Evolutionary conservation across 805 yeast species (phyloP).

Genomic region (Maudiozyma barnettii): DNA sequence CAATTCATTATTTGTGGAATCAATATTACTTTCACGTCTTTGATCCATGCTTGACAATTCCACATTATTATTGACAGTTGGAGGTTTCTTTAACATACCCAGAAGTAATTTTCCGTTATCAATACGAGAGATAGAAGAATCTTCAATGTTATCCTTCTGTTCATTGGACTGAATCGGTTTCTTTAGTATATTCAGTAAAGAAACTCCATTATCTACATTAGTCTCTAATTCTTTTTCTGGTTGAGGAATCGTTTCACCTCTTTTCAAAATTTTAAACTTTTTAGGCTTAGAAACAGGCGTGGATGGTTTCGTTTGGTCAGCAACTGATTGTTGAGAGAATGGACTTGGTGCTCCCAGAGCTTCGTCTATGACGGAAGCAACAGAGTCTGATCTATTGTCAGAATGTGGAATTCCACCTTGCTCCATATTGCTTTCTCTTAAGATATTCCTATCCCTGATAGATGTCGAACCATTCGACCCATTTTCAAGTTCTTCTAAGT

Average conservation of each 20-base stretch:
- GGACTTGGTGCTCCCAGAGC: not conserved
- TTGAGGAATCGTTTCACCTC: conserved; percentile 28
- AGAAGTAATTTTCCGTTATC: not conserved
- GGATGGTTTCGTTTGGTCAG: not conserved
- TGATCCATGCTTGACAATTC: not conserved
- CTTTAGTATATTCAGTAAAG: conserved; percentile 4
- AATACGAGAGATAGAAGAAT: not conserved
- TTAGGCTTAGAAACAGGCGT: conserved; percentile 22
- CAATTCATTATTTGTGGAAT: conserved; percentile 4
- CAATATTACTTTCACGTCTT: not conserved
- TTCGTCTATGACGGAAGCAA: conserved; percentile 7
- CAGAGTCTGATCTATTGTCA: conserved; percentile 13
- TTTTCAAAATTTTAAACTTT: conserved; percentile 28
- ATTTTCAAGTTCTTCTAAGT: conserved; percentile 3
- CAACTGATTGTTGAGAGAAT: conserved; percentile 1
- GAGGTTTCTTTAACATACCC: conserved; percentile 4
- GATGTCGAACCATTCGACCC: not conserved
- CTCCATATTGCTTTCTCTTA: conserved; percentile 11
- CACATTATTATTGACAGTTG: no score
- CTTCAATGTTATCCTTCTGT: not conserved
- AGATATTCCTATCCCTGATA: conserved; percentile 2
- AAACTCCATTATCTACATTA: not conserved
- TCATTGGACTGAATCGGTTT: not conserved
- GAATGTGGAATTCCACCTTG: conserved; percentile 17
- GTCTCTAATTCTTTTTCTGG: conserved; percentile 2